phyloP scores from a whole-genome alignment of 2,329 filamentous ascomycete species.

The Microsporum audouinii region DNA sequence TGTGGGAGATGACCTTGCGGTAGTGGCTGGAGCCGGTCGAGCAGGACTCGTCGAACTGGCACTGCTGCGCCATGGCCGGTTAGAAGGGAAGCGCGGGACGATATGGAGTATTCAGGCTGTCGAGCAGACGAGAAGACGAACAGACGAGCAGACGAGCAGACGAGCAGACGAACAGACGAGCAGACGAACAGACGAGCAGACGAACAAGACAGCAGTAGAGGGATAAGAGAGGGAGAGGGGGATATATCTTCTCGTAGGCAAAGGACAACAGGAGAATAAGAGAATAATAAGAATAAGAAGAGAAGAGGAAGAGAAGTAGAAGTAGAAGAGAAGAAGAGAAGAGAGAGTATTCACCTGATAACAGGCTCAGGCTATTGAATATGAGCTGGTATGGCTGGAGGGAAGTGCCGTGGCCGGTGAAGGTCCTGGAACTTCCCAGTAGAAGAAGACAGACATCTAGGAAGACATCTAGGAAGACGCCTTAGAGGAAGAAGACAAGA shows the following conservation, averaged over 20 bases:
- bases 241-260: not conserved
- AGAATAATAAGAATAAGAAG: no score
- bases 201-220: not conserved
- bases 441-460: not conserved
- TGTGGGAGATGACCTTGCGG: constrained; percentile 67
- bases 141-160: not conserved
- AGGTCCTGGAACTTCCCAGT: no score
- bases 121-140: not conserved
- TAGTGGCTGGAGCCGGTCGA: constrained; percentile 35
- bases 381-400: no score
- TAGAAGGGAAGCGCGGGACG: not conserved
- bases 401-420: no score
- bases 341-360: not conserved
- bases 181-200: not conserved
- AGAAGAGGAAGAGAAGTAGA: not conserved
- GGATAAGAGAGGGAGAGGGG: not conserved
- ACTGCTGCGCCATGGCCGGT: not conserved
- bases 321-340: not conserved
- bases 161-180: no score
- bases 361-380: no score
- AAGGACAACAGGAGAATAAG: not conserved
- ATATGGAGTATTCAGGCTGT: not conserved
- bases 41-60: constrained; percentile 16
- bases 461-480: not conserved
- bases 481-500: not conserved